Base-by-base conservation (phyloP, 139 green algal genomes). In the Zygnema cylindricum region DNA sequence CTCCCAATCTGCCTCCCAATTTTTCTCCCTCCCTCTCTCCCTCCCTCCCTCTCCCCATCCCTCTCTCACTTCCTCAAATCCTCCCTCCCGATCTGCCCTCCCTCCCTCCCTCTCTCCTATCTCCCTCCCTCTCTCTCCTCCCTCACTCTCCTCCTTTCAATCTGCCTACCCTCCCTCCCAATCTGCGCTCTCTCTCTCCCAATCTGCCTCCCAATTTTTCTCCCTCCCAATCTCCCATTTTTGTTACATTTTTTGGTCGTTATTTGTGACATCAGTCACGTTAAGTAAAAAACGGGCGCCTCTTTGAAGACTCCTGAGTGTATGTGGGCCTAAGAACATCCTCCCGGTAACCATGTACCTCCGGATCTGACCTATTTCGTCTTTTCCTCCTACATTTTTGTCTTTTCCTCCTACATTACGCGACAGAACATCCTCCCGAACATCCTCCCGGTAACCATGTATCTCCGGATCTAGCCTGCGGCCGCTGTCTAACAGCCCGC, bases 11-110 rank as follows among this genome's bases (percentile, higher is more conserved):
- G 7, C 49, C 7, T 16, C 7, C 49, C 16, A n/a, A n/a, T n/a
- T n/a, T 43, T 55, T 85, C 77, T 43, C 77, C 83, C 36, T 43
- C 77, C 83, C 77, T 85, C 16, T 85, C 77, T 43, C 77, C 7
- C 77, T 33, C 7, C 71, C 77, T 3, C 71, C 11, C 30, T 57
- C 71, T 55, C 7, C 71, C 11, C 30, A 33, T 86, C 11, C 84
- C 79, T 23, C 79, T 16, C n/a, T 1, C 79, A 33, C 79, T 86
- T 33, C 11, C 1, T 69, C 11, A 33, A n/a, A 1, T 1, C 1
- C 3, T 49, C 7, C 79, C 84, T 86, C 2, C 55, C 79, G 2
- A 39, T 16, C 2, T 69, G 25, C 1, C 3, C 76, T 32, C 84
- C 2, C 76, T 57, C 1, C 3, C 76, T 32, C 84, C 3, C 76